Conservation (phyloP, 73 alveolate genomes). For the Symbiodinium natans region DNA sequence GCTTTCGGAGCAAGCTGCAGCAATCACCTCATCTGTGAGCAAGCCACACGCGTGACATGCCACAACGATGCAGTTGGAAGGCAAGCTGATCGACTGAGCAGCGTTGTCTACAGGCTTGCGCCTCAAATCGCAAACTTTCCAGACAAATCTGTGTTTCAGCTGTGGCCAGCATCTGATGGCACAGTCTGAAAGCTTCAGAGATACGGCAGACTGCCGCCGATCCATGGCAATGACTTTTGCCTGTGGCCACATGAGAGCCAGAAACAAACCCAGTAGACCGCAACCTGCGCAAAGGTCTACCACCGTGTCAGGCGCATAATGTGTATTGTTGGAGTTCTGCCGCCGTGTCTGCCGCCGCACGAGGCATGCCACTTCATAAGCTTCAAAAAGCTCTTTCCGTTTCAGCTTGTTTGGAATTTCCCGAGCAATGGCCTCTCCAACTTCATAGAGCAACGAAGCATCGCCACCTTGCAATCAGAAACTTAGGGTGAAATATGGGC, state of each 20-base stretch:
- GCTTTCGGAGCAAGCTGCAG: slow-evolving; percentile 4
- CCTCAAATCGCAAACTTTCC: slow-evolving; percentile 38
- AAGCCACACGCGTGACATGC: slow-evolving; percentile 81
- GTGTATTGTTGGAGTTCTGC: not conserved
- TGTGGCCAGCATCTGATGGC: not conserved
- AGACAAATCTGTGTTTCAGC: not conserved
- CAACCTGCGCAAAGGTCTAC: slow-evolving; percentile 82
- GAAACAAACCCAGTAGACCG: slow-evolving; percentile 46
- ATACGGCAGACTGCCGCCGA: slow-evolving; percentile 27
- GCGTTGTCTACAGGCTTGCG: not conserved
- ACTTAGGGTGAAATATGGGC: too few species aligned
- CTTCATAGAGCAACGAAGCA: slow-evolving; percentile 31
- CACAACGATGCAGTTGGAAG: slow-evolving; percentile 21
- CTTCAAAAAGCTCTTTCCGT: slow-evolving; percentile 73
- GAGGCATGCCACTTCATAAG: slow-evolving; percentile 29
- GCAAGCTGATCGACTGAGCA: not conserved
- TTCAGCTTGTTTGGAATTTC: slow-evolving; percentile 66
- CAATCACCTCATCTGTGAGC: slow-evolving; percentile 62
- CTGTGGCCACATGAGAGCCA: slow-evolving; percentile 29
- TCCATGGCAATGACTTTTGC: slow-evolving; percentile 36
- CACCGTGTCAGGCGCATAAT: not conserved
- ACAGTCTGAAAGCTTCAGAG: not conserved
- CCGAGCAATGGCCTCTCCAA: slow-evolving; percentile 32
- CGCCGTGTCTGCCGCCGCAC: slow-evolving; percentile 17
- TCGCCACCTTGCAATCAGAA: slow-evolving; percentile 12